Percentiles rank a stretch among this genome's conserved stretches.
phyloP scores from a whole-genome alignment of 108 stramenopile species.

The Skeletonema costatum region DNA sequence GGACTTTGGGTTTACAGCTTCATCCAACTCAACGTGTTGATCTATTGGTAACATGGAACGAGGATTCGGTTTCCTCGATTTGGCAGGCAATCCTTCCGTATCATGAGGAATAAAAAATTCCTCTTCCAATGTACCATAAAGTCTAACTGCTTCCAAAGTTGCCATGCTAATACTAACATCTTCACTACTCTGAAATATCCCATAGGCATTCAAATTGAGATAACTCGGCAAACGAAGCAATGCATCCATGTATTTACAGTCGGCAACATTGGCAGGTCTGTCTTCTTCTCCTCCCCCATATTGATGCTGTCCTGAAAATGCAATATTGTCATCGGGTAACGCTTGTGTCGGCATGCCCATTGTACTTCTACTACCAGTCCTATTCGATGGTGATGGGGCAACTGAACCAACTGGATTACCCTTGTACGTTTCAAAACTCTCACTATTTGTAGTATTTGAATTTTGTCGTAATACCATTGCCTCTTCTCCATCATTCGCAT shows the following conservation, averaged over 20 bases:
- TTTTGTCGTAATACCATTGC: not conserved
- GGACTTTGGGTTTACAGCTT: constrained; percentile 19
- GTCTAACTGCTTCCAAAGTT: constrained; percentile 38
- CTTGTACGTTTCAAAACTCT: not conserved
- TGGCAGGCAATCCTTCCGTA: constrained; percentile 20
- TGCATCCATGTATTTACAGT: constrained; percentile 46
- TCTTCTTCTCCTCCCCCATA: constrained; percentile 12
- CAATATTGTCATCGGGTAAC: not conserved
- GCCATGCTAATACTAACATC: constrained; percentile 48
- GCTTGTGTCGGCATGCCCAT: not conserved
- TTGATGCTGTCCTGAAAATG: not conserved
- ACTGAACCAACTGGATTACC: not conserved
- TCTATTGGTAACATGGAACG: not conserved
- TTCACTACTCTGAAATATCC: constrained; percentile 15
- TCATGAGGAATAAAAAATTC: constrained; percentile 36
- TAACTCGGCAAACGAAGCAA: constrained; percentile 39
- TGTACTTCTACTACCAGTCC: not conserved
- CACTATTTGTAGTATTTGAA: not conserved
- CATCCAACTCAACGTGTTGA: not conserved
- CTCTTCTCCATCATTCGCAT: not conserved
- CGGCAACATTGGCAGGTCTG: constrained; percentile 37
- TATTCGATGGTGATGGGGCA: not conserved
- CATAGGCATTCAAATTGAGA: constrained; percentile 38
- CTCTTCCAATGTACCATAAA: constrained; percentile 35
- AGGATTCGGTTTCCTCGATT: not conserved